Conservation (phyloP, 2,329 filamentous ascomycete genomes). For the Aspergillus uvarum region DNA sequence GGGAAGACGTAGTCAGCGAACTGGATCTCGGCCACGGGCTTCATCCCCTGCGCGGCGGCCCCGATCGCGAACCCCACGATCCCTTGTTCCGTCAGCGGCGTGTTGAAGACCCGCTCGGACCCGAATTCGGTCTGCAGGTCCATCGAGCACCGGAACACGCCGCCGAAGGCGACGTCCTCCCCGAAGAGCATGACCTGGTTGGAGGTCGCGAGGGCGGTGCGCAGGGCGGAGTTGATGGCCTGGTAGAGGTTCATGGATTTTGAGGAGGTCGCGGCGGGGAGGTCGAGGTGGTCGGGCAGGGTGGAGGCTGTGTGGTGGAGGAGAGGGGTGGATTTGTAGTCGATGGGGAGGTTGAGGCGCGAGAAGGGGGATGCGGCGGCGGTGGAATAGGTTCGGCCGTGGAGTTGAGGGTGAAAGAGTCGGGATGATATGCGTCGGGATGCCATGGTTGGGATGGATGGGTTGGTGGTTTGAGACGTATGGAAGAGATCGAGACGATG, state of each 20-base stretch:
- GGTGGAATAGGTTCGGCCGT: slow-evolving; percentile 46
- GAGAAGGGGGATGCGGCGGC: slow-evolving; percentile 47
- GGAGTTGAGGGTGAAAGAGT: slow-evolving; percentile 15
- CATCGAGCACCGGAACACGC: slow-evolving; percentile 93
- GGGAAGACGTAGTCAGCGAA: slow-evolving; percentile 95
- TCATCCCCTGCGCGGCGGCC: slow-evolving; percentile 85
- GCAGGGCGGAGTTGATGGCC: slow-evolving; percentile 85
- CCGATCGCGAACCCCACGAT: slow-evolving; percentile 94
- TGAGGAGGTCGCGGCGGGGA: slow-evolving; percentile 69
- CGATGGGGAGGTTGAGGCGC: slow-evolving; percentile 78
- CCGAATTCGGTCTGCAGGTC: slow-evolving; percentile 86
- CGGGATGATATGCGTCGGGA: slow-evolving; percentile 12
- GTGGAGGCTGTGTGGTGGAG: slow-evolving; percentile 76
- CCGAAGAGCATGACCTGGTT: slow-evolving; percentile 89
- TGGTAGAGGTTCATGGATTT: slow-evolving; percentile 93
- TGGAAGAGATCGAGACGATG: neutral
- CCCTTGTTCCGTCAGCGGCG: slow-evolving; percentile 88
- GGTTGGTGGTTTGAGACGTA: neutral
- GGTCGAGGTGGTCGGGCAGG: slow-evolving; percentile 69
- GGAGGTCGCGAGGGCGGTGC: slow-evolving; percentile 77
- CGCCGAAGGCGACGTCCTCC: slow-evolving; percentile 95
- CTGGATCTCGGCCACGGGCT: slow-evolving; percentile 89
- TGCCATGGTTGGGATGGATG: neutral
- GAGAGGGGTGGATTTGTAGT: slow-evolving; percentile 79
- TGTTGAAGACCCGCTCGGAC: slow-evolving; percentile 90